Base-by-base conservation (phyloP, 1,284 basidiomycete genomes). In the Veloboletus limbatus region DNA sequence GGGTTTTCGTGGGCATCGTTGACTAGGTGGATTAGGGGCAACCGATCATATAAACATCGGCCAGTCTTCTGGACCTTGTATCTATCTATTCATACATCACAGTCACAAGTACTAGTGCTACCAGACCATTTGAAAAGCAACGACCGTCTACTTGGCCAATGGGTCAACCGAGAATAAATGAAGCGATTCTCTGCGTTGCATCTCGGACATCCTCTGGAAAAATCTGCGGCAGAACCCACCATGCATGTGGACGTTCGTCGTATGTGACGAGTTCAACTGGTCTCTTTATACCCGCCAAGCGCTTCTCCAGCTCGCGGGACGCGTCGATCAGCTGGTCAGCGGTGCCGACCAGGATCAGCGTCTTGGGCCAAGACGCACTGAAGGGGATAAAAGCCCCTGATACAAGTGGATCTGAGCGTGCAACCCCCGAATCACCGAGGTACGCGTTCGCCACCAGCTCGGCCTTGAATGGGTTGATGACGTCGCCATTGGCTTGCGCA, bases 261-360 rank as follows among this genome's bases (percentile, higher is more conserved):
- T 65, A 63, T 17, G 63, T 60, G 6, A 66, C 48, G 28, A 63
- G 47, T 21, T 65, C 54, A 2, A 55, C 55, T 3, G 43, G 41
- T 22, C 28, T 33, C 2, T 36, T 27, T 1, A 32, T 18, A 10
- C 38, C 39, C 5, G 2, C 8, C 3, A 65, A 36, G 0, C 47
- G 36, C 20, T 20, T 48, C 10, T 39, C 20, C 20, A 59, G 13
- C n/a, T 41, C 43, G n/a, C 43, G 41, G 11, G 50, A 42, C 3
- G 8, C 34, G 4, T 54, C 50, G 3, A 60, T 40, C 25, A 58
- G 7, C 11, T 11, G 6, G 46, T 66, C 59, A 4, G 28, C 45
- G 10, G 42, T 30, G 14, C 63, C 59, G 4, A 62, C 40, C 6
- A 62, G n/a, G 30, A 63, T 48, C 21, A 65, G 33, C 10, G 55